Evolutionary conservation across 352 stramenopile species (phyloP).

Genomic region (Blastocystis hominis): DNA sequence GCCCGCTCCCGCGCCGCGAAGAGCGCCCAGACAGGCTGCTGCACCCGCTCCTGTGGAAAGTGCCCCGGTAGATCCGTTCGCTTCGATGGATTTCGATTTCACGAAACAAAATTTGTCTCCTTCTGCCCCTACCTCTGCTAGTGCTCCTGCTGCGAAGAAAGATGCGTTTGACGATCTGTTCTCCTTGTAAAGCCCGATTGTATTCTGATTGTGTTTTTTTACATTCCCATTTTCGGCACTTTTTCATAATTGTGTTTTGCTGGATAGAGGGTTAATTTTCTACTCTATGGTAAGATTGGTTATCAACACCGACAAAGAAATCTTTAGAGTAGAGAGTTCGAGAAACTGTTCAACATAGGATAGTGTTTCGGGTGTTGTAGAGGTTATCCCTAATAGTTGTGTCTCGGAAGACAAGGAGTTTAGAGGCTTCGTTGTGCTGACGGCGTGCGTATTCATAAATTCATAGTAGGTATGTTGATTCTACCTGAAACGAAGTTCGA

Average conservation of each 20-base stretch:
- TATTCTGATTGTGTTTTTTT: background rate
- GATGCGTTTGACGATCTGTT: slow-evolving; percentile 56
- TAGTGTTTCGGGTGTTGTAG: background rate
- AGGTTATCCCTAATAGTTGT: background rate
- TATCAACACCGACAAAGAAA: background rate
- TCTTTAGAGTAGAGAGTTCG: background rate
- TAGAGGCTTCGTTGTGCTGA: background rate
- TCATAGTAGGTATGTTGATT: background rate
- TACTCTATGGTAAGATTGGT: background rate
- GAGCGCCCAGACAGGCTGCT: background rate
- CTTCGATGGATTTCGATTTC: slow-evolving; percentile 35
- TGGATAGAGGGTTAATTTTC: background rate
- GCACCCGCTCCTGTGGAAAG: background rate
- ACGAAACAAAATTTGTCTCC: background rate
- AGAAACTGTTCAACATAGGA: background rate
- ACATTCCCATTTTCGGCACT: background rate
- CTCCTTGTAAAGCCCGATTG: slow-evolving; percentile 12
- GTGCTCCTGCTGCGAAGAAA: slow-evolving; percentile 27
- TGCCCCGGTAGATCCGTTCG: slow-evolving; percentile 3
- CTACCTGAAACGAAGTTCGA: background rate
- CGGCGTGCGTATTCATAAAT: background rate
- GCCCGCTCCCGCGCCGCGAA: background rate
- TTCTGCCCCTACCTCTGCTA: background rate
- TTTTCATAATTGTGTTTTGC: background rate
- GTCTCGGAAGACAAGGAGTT: background rate